Percentiles rank a stretch among this genome's conserved stretches.
Evolutionary conservation across 2,329 filamentous ascomycete species (phyloP).

Genomic region (Furcasterigmium furcatum): DNA sequence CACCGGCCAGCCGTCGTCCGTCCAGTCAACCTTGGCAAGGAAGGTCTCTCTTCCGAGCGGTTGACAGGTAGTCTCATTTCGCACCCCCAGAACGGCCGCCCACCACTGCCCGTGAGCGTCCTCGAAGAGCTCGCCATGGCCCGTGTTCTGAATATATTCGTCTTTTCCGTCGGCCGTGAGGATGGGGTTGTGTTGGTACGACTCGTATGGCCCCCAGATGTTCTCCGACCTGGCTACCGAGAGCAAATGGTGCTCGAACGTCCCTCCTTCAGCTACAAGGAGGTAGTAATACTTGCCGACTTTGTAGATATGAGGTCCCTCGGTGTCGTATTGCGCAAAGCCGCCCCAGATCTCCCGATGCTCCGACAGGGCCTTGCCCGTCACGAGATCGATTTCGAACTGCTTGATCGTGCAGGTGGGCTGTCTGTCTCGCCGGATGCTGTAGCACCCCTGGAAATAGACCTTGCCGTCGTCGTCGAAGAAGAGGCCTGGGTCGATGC

Average conservation of each 20-base stretch:
- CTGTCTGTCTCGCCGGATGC: conserved; percentile 19
- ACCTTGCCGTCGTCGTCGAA: conserved; percentile 53
- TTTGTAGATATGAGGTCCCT: conserved; percentile 42
- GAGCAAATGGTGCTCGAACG: conserved; percentile 22
- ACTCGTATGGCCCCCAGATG: conserved; percentile 24
- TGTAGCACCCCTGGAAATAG: conserved; percentile 32
- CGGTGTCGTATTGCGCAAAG: conserved; percentile 23
- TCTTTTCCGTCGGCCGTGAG: conserved; percentile 27
- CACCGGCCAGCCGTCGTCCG: conserved; percentile 12
- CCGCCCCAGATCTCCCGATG: conserved; percentile 9
- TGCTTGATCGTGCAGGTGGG: conserved; percentile 5
- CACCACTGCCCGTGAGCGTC: conserved; percentile 17
- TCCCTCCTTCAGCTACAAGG: conserved; percentile 44
- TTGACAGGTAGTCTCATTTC: conserved; percentile 13
- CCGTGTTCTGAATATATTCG: conserved; percentile 14
- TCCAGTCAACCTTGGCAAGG: conserved; percentile 22
- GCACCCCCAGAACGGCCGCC: conserved; percentile 8
- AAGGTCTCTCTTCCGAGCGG: conserved; percentile 29
- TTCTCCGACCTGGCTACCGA: conserved; percentile 17
- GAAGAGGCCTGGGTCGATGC: conserved; percentile 46
- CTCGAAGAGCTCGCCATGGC: conserved; percentile 20
- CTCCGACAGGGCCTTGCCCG: conserved; percentile 14
- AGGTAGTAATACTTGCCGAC: conserved; percentile 43
- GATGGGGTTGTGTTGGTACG: conserved; percentile 25
- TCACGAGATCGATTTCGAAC: conserved; percentile 14